Percentiles rank a stretch among this genome's conserved stretches.
These are phyloP conservation scores for Daldinia vernicosa DNA, from an alignment of 495 filamentous ascomycete species.

Conservation along the genomic window DNA sequence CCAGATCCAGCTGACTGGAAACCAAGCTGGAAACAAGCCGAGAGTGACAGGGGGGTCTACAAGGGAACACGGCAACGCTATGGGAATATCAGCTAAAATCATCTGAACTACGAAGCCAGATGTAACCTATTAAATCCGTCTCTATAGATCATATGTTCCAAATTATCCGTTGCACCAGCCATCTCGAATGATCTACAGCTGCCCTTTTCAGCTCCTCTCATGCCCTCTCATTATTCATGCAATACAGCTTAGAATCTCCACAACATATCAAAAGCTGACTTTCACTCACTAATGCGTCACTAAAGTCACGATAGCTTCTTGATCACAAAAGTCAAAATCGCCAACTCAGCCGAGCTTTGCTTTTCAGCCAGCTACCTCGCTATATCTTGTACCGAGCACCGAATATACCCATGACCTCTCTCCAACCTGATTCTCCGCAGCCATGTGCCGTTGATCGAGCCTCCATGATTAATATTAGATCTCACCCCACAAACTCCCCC, in stretches of 20 bases:
- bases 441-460: constrained; percentile 32
- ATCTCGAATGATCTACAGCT: constrained; percentile 30
- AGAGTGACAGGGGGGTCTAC: neutral
- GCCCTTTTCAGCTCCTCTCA: constrained; percentile 24
- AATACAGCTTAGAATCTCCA: constrained; percentile 4
- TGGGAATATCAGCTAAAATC: constrained; percentile 15
- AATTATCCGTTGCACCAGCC: constrained; percentile 20
- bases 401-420: constrained; percentile 29
- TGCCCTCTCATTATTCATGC: too few relatives aligned
- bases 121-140: constrained; percentile 24
- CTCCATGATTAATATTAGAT: constrained; percentile 24
- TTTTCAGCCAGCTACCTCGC: constrained; percentile 16
- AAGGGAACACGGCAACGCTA: constrained; percentile 4
- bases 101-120: constrained; percentile 25
- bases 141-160: constrained; percentile 31
- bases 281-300: neutral
- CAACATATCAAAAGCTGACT: constrained; percentile 2
- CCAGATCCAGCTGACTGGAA: constrained; percentile 37
- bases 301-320: constrained; percentile 4
- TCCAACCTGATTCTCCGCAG: constrained; percentile 37
- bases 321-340: neutral
- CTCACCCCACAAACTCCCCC: constrained; percentile 42
- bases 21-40: constrained; percentile 16
- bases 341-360: neutral
- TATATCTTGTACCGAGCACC: constrained; percentile 34